Evolutionary conservation across 768 basidiomycete species (phyloP), one percentile per base, ranked within the genome.

Genomic region (Mycena metata): DNA sequence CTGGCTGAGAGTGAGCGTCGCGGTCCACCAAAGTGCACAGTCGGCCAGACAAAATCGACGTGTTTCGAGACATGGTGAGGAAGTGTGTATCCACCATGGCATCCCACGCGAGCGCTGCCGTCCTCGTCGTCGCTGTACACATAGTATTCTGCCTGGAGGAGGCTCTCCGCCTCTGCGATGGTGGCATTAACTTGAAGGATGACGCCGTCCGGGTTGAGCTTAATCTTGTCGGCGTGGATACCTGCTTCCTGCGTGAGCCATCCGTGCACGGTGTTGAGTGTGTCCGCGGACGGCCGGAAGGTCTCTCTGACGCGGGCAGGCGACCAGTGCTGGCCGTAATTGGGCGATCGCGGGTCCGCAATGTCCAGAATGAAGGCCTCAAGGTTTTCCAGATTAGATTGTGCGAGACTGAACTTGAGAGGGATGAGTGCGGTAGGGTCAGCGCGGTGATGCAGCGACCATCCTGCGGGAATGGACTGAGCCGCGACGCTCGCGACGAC

Each of bases 251-350:
- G 46, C 47, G 47, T 58, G 47, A 66, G 64, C 64, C 64, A 66
- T 36, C 12, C 47, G 21, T 52, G 46, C 49, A 66, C 64, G 13
- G 56, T 51, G 17, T 49, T 57, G 49, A 66, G 21, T 12, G 56
- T 66, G 26, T 66, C 64, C 9, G 15, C 19, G 56, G 64, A 66
- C 9, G 64, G 64, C 7, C 64, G 64, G 49, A 66, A 66, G 30
- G 64, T 66, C 21, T 66, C 64, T 21, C 58, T 66, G 55, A 66
- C 56, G 41, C 43, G 47, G 41, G 56, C 56, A 59, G 56, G 49
- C 47, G 64, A 58, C 64, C 64, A 66, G 57, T 66, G 64, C 64
- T 52, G 55, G 19, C 64, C 64, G 56, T 66, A 66, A 30, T 59
- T 66, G 47, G 56, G 56, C 41, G 64, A 66, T 10, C 39, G 64